Evolutionary conservation across 176 grass and related monocot species (phyloP).

Genomic region (Eremochloa ophiuroides): DNA sequence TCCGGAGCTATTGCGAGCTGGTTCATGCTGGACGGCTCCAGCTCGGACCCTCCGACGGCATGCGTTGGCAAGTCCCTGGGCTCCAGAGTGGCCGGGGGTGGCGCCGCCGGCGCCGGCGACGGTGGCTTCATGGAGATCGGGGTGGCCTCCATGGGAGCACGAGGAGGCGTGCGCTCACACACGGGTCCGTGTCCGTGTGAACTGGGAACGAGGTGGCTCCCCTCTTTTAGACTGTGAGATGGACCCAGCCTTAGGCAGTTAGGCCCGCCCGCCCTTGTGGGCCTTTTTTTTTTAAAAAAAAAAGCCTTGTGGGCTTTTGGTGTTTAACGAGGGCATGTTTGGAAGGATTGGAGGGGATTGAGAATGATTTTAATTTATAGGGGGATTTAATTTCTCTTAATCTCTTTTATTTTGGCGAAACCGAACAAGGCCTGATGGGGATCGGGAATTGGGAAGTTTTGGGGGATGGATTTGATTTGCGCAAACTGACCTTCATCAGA

Average conservation of each 20-base stretch:
- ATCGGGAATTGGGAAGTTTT: too few species aligned
- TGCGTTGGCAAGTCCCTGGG: not conserved
- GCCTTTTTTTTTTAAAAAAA: constrained; percentile 10
- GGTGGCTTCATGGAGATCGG: constrained; percentile 57
- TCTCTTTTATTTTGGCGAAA: too few species aligned
- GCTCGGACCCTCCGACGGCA: not conserved
- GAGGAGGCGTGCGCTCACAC: constrained; percentile 10
- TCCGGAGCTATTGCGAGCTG: constrained; percentile 46
- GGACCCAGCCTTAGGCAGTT: not conserved
- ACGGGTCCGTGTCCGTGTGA: constrained; percentile 32
- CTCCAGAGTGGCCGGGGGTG: not conserved
- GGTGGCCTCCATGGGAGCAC: constrained; percentile 47
- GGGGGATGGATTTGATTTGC: too few species aligned
- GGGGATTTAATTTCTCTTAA: too few species aligned
- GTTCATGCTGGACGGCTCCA: constrained; percentile 28
- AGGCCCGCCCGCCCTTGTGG: not conserved
- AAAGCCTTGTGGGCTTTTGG: too few species aligned
- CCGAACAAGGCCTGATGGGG: too few species aligned
- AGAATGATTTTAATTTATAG: too few species aligned
- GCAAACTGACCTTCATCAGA: too few species aligned
- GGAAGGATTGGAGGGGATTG: too few species aligned
- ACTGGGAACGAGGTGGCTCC: constrained; percentile 4
- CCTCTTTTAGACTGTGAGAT: constrained; percentile 25
- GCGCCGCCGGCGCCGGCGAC: constrained; percentile 14
- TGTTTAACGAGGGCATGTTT: too few species aligned